phyloP scores from a whole-genome alignment of 2,329 filamentous ascomycete genomes.

The Cladophialophora bantiana region DNA sequence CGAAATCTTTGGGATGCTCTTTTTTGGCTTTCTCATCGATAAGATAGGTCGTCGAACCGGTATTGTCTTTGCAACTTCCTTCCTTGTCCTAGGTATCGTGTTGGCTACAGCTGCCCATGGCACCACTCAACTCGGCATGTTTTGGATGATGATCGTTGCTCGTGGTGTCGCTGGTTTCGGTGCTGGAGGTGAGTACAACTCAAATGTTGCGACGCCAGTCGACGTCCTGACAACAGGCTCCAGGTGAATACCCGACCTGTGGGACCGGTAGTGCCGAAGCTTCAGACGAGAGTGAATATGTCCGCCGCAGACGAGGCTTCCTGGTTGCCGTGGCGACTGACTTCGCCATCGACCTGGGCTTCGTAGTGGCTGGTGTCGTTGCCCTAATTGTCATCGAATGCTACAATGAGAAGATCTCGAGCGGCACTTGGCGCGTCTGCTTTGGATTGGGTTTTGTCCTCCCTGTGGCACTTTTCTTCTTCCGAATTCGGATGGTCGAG shows the following conservation, averaged over 20 bases:
- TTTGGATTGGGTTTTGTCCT: conserved; percentile 83
- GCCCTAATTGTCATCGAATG: conserved; percentile 70
- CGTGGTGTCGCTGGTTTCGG: conserved; percentile 74
- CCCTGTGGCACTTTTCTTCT: conserved; percentile 71
- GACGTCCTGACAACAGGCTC: conserved; percentile 40
- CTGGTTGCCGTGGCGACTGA: conserved; percentile 82
- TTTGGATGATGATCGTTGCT: conserved; percentile 68
- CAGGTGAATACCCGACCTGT: conserved; percentile 59
- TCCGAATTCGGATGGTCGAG: conserved; percentile 76
- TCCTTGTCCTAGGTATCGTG: conserved; percentile 57
- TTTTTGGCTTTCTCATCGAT: conserved; percentile 61
- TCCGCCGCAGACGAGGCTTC: conserved; percentile 87
- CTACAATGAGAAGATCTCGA: conserved; percentile 67
- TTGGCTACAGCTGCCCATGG: conserved; percentile 57
- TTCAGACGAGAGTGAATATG: conserved; percentile 78
- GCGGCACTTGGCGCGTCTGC: conserved; percentile 80
- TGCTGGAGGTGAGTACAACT: conserved; percentile 46
- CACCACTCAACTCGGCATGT: conserved; percentile 50
- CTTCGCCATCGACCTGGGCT: conserved; percentile 83
- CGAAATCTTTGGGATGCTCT: conserved; percentile 63
- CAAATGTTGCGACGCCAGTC: conserved; percentile 35
- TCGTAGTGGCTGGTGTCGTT: conserved; percentile 79
- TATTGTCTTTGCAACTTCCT: conserved; percentile 55
- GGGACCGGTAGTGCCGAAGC: conserved; percentile 84
- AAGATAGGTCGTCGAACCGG: conserved; percentile 59